Evolutionary conservation across 192 early-diverging fungal genomes (phyloP), one percentile per base, ranked within the genome.

Genomic region (Fimicolochytrium jonesii): DNA sequence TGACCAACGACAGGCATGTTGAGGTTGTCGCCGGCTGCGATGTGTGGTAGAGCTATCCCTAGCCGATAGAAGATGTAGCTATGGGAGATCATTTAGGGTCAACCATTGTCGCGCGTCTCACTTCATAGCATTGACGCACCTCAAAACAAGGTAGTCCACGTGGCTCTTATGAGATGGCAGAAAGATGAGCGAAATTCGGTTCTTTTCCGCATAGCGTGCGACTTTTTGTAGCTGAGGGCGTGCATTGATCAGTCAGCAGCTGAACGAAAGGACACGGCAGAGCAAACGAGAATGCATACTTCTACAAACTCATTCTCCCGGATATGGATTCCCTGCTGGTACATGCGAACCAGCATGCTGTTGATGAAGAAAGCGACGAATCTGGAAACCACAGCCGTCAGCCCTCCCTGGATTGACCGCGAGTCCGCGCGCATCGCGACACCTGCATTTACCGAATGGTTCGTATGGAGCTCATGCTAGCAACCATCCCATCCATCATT

Each of bases 141-240:
- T 86, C 25, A 92, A 75, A 18, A 92, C 89, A 15, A 92, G 68
- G 66, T 92, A 92, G 67, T 92, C 90, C 33, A 92, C 79, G 61
- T 92, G 90, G 5, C 87, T 89, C 75, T 92, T 92, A 70, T 92
- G 90, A 33, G 78, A 92, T 32, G 90, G 90, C 45, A 91, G 59
- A 41, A 92, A 76, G 22, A 92, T 79, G 56, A 92, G 73, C 11
- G 89, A 91, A 37, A 88, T 77, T 37, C 84, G 82, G 34, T 86
- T 84, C 49, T 84, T 74, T 34, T 69, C 69, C 7, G 69, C 71
- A 32, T 68, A 57, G 34, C 61, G 55, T 15, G 70, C 68, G 20
- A 28, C 68, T 59, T 73, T 64, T 41, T 53, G 66, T 4, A 76
- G 62, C 73, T 75, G 37, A 28, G 30, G 2, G 10, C 10, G n/a